Conservation (phyloP, 2,329 filamentous ascomycete species). For the Fusarium mundagurra region DNA sequence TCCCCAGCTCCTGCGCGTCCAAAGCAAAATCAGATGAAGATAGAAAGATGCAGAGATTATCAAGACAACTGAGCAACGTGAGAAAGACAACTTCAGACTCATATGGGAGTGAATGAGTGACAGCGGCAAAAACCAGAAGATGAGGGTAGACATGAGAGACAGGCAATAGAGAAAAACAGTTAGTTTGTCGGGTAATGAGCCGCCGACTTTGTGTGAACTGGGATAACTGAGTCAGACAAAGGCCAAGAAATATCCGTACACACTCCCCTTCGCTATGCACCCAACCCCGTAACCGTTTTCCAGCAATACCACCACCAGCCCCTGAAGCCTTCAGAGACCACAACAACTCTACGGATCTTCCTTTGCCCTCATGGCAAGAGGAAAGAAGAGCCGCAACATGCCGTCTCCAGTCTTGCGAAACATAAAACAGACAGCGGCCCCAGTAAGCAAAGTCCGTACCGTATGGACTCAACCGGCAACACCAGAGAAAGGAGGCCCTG, state of each 20-base stretch:
- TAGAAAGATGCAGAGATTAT: slow-evolving; percentile 30
- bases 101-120: slow-evolving; percentile 13
- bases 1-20: slow-evolving; percentile 43
- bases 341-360: neutral
- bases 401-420: slow-evolving; percentile 45
- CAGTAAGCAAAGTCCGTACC: slow-evolving; percentile 47
- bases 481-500: slow-evolving; percentile 47
- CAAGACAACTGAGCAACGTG: slow-evolving; percentile 21
- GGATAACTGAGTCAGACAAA: slow-evolving; percentile 49
- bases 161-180: slow-evolving; percentile 38
- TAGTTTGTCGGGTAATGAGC: slow-evolving; percentile 38
- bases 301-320: slow-evolving; percentile 52
- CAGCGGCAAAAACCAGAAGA: slow-evolving; percentile 26
- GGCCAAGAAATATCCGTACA: slow-evolving; percentile 53
- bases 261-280: slow-evolving; percentile 58
- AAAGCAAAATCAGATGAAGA: slow-evolving; percentile 34
- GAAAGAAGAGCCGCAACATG: slow-evolving; percentile 4
- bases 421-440: slow-evolving; percentile 44
- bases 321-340: slow-evolving; percentile 15
- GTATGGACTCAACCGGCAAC: slow-evolving; percentile 45
- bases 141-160: slow-evolving; percentile 32
- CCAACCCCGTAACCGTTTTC: slow-evolving; percentile 52
- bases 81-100: slow-evolving; percentile 22
- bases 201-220: slow-evolving; percentile 43
- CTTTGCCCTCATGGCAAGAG: slow-evolving; percentile 2